Evolutionary conservation across 768 basidiomycete species (phyloP).

Genomic region (Phylloporus arenicola): DNA sequence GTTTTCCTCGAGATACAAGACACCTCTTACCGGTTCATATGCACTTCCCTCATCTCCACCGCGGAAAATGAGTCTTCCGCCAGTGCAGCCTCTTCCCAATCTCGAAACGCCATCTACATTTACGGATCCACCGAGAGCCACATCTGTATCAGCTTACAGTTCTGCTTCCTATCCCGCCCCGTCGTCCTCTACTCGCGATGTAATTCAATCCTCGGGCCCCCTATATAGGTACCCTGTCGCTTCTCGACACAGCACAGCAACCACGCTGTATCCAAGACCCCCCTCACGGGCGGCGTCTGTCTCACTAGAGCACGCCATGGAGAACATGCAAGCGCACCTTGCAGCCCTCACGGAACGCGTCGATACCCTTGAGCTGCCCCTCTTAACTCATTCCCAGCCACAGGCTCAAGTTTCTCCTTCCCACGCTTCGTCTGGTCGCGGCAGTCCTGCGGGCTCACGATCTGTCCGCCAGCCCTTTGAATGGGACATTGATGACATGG

Average conservation of each 20-base stretch:
- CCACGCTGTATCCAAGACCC: slow-evolving; percentile 36
- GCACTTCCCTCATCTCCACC: slow-evolving; percentile 52
- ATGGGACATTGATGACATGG: slow-evolving; percentile 78
- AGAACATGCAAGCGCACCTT: slow-evolving; percentile 74
- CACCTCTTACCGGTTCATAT: slow-evolving; percentile 62
- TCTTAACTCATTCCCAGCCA: slow-evolving; percentile 28
- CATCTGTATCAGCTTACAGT: slow-evolving; percentile 36
- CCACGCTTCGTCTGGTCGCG: slow-evolving; percentile 36
- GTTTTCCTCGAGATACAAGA: slow-evolving; percentile 73
- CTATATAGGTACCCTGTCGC: slow-evolving; percentile 35
- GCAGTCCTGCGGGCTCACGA: slow-evolving; percentile 37
- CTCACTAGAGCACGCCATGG: slow-evolving; percentile 66
- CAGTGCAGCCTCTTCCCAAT: slow-evolving; percentile 64
- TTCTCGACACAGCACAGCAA: slow-evolving; percentile 30
- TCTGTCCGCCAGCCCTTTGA: slow-evolving; percentile 24
- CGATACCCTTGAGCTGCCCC: slow-evolving; percentile 55
- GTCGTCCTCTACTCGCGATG: slow-evolving; percentile 37
- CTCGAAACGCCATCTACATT: slow-evolving; percentile 76
- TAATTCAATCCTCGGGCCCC: slow-evolving; percentile 33
- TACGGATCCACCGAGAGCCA: slow-evolving; percentile 38
- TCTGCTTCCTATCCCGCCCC: slow-evolving; percentile 34
- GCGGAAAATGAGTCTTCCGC: slow-evolving; percentile 43
- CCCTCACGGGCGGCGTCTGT: slow-evolving; percentile 33
- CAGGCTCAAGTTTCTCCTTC: slow-evolving; percentile 38
- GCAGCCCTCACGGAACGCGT: slow-evolving; percentile 79